Base-by-base conservation (phyloP, 2,329 filamentous ascomycete genomes). In the Claviceps pusilla region DNA sequence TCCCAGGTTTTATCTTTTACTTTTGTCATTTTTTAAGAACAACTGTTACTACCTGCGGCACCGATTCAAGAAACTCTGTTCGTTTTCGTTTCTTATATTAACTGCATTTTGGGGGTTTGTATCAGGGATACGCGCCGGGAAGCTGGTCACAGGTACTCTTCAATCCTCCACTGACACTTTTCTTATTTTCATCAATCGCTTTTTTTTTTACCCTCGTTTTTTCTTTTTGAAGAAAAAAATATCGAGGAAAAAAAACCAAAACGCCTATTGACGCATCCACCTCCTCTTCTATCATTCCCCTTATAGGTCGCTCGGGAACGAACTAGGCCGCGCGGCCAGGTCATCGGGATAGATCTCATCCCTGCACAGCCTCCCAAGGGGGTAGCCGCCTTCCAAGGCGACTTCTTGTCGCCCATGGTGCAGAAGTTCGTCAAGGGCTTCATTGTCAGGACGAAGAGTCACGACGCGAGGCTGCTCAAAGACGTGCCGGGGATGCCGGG, bases 291-390 rank as follows among this genome's bases (percentile, higher is more conserved):
- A 28, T 19, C 28, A 10, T 28, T 39, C 33, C 10, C 33, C 33
- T 7, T 1, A 4, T 14, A 94, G 82, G 89, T 97, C 41, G 93
- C 93, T 19, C 73, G 86, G 39, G 85, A 88, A 57, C 79, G 82
- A 52, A 95, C 88, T 4, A 76, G 79, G 57, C 90, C 90, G 0
- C 71, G 78, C 48, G 89, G 90, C 9, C 80, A 85, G 47, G 83
- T 98, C 12, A 74, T 98, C 33, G 94, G 93, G 11, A 91, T 98
- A 63, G 93, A 98, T 67, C 79, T 98, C 52, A 89, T 98, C 59
- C 93, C 93, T 4, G 88, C 89, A 0, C 86, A 91, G 66, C 91
- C 94, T 5, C 93, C 93, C 0, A 82, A 79, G 63, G 93, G 93
- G 28, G 89, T 95, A n/a, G 90, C 87, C 33, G 89, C 89, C 2